phyloP scores from a whole-genome alignment of 345 rosid species.

The Acer campestre region DNA sequence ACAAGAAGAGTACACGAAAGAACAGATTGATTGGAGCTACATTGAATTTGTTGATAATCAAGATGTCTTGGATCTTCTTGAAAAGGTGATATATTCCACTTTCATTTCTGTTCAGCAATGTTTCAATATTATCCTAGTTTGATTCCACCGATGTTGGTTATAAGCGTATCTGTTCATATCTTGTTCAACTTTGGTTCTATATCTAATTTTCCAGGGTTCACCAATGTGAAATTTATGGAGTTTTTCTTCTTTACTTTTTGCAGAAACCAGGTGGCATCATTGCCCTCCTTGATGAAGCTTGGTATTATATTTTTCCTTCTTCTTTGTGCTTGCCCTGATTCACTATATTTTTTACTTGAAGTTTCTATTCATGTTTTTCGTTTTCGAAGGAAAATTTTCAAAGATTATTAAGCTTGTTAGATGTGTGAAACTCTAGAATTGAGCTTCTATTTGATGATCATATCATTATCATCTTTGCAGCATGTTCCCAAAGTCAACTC shows the following conservation, averaged over 20 bases:
- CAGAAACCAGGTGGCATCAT: slow-evolving; percentile 87
- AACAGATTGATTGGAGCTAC: slow-evolving; percentile 93
- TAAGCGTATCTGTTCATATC: too few species aligned
- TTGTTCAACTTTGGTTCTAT: neutral
- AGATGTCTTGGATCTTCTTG: slow-evolving; percentile 93
- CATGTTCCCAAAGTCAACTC: slow-evolving; percentile 99
- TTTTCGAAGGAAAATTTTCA: neutral
- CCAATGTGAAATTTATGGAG: neutral
- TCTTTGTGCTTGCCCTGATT: neutral
- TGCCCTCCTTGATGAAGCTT: slow-evolving; percentile 90
- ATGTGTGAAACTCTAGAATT: neutral
- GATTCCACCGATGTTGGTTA: neutral
- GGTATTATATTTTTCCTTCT: slow-evolving; percentile 43
- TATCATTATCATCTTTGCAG: slow-evolving; percentile 42
- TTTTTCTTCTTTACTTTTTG: slow-evolving; percentile 11
- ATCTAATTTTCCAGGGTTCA: neutral
- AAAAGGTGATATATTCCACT: slow-evolving; percentile 56
- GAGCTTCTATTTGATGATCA: slow-evolving; percentile 11
- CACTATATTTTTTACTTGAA: neutral
- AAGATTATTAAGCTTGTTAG: neutral
- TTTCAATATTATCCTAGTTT: neutral
- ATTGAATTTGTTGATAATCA: slow-evolving; percentile 97
- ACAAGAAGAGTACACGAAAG: slow-evolving; percentile 97
- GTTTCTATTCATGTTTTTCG: neutral
- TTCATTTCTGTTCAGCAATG: neutral